Percentiles rank a stretch among this genome's conserved stretches.
Evolutionary conservation across 805 yeast genomes (phyloP).

Genomic region (Kluyveromyces starmeri): DNA sequence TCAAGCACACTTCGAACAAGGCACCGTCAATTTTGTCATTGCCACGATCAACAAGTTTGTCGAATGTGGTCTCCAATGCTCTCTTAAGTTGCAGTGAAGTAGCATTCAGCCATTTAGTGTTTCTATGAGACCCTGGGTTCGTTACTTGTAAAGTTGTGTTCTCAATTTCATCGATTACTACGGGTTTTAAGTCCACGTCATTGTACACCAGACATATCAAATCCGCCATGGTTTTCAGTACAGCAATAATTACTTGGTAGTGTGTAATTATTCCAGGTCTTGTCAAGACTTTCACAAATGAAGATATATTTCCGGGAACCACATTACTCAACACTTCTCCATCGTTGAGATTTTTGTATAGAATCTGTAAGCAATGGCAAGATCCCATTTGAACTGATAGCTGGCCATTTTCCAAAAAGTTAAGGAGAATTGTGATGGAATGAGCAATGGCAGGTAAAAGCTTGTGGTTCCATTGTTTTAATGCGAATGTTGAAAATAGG

Average conservation of each 20-base stretch:
- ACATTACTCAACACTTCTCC: conserved; percentile 43
- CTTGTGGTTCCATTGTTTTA: conserved; percentile 21
- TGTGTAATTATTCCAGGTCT: conserved; percentile 30
- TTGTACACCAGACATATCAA: conserved; percentile 33
- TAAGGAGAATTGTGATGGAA: conserved; percentile 36
- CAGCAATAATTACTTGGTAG: conserved; percentile 28
- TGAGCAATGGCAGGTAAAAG: conserved; percentile 41
- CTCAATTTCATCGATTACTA: conserved; percentile 15
- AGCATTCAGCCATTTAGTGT: conserved; percentile 45
- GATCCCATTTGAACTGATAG: conserved; percentile 27
- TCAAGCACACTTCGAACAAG: conserved; percentile 11
- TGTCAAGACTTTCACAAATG: conserved; percentile 32
- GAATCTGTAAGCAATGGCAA: conserved; percentile 27
- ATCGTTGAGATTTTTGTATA: conserved; percentile 33
- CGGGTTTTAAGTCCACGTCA: conserved; percentile 32
- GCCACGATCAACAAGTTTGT: conserved; percentile 19
- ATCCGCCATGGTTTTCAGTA: conserved; percentile 25
- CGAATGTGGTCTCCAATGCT: conserved; percentile 34
- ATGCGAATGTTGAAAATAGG: conserved; percentile 28
- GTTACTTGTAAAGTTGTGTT: conserved; percentile 10
- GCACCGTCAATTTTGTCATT: conserved; percentile 13
- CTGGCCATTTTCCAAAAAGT: conserved; percentile 22
- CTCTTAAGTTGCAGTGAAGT: conserved; percentile 42
- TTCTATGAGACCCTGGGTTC: conserved; percentile 29
- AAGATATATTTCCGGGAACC: conserved; percentile 44